Conservation (phyloP, 768 basidiomycete species). For the Collybia mongolica region DNA sequence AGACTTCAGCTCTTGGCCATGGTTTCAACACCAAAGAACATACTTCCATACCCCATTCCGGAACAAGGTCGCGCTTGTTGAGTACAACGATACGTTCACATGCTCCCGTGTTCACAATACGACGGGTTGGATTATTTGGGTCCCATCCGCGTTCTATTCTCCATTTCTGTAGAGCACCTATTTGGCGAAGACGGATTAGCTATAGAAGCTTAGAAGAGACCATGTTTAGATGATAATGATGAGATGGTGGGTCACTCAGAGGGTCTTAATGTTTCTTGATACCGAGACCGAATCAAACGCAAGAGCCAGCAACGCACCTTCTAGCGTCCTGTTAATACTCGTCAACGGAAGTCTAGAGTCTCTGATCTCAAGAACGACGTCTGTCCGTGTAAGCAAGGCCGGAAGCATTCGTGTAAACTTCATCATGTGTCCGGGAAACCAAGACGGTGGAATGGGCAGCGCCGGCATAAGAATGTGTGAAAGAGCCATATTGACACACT, state of each 20-base stretch:
- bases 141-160: constrained; percentile 64
- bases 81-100: constrained; percentile 90
- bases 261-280: neutral
- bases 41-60: constrained; percentile 87
- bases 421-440: constrained; percentile 97
- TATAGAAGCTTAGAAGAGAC: constrained; percentile 1
- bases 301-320: constrained; percentile 53
- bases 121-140: constrained; percentile 36
- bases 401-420: constrained; percentile 80
- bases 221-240: neutral
- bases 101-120: constrained; percentile 38
- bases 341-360: constrained; percentile 93
- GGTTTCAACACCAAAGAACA: constrained; percentile 17
- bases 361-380: constrained; percentile 92
- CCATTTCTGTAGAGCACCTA: constrained; percentile 70
- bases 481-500: constrained; percentile 25
- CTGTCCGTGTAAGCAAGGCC: constrained; percentile 72
- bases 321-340: constrained; percentile 87
- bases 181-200: constrained; percentile 4
- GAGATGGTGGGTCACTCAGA: neutral
- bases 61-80: constrained; percentile 91
- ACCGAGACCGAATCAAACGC: constrained; percentile 22
- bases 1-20: constrained; percentile 8
- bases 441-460: constrained; percentile 78
- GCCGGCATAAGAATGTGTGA: constrained; percentile 35